These are phyloP conservation scores for Gaillardinia entomophila DNA, from an alignment of 805 yeast species.

Conservation along the genomic window DNA sequence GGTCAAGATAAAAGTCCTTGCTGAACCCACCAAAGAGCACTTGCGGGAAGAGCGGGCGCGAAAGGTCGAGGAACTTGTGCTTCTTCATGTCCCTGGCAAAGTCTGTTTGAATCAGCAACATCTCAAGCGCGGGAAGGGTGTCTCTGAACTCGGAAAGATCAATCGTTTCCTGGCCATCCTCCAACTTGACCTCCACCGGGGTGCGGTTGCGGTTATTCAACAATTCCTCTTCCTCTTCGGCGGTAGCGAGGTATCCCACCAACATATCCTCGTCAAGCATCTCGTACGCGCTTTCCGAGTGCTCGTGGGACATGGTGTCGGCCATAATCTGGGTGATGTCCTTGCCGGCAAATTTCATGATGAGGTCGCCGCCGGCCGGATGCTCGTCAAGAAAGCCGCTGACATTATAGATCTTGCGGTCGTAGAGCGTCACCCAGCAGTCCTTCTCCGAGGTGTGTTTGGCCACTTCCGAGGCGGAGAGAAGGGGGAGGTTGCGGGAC, in stretches of 20 bases:
- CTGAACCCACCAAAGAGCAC: constrained; percentile 69
- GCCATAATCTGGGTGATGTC: constrained; percentile 70
- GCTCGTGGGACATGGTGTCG: constrained; percentile 68
- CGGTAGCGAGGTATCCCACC: constrained; percentile 79
- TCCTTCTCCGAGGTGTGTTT: constrained; percentile 48
- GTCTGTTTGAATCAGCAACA: constrained; percentile 75
- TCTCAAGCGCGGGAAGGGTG: constrained; percentile 67
- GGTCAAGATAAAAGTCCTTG: constrained; percentile 89
- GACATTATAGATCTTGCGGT: constrained; percentile 81
- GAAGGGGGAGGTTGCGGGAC: constrained; percentile 45
- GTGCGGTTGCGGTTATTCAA: constrained; percentile 53
- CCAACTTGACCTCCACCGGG: constrained; percentile 52
- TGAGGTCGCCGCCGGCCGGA: constrained; percentile 61
- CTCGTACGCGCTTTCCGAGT: constrained; percentile 81
- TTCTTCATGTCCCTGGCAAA: constrained; percentile 60
- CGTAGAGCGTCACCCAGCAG: constrained; percentile 77
- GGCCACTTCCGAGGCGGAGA: constrained; percentile 48
- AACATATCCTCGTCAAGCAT: constrained; percentile 76
- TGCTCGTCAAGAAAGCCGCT: constrained; percentile 68
- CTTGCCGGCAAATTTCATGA: constrained; percentile 53
- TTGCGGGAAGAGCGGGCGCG: constrained; percentile 75
- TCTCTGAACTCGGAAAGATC: constrained; percentile 45
- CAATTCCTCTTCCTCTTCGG: constrained; percentile 68
- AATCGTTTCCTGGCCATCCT: constrained; percentile 10
- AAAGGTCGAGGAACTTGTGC: constrained; percentile 83